Conservation (phyloP, 2,329 filamentous ascomycete genomes). For the Chalara sp. region DNA sequence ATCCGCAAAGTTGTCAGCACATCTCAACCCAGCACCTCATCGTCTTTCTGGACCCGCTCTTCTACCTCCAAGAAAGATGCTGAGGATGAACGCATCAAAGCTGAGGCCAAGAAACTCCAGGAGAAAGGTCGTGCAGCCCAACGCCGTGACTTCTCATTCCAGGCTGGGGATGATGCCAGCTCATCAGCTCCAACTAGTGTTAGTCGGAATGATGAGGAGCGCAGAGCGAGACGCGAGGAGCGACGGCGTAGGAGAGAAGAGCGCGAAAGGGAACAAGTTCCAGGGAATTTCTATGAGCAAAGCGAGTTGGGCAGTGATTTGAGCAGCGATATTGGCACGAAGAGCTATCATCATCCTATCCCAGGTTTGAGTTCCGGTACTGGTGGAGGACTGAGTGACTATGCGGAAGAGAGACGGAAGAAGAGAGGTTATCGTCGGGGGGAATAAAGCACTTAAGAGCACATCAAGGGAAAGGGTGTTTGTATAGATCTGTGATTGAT, state of each 20-base stretch:
- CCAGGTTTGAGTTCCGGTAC: constrained; percentile 22
- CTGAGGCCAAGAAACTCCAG: constrained; percentile 48
- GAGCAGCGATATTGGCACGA: constrained; percentile 25
- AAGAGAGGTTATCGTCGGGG: constrained; percentile 16
- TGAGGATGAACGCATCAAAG: constrained; percentile 41
- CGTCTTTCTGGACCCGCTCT: constrained; percentile 11
- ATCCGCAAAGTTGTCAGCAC: constrained; percentile 25
- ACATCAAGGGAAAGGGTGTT: background rate
- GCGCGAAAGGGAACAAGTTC: constrained; percentile 14
- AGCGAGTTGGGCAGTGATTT: constrained; percentile 13
- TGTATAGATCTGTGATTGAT: too few relatives aligned
- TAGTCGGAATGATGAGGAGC: constrained; percentile 8
- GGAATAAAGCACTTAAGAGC: background rate
- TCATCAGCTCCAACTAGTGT: constrained; percentile 10
- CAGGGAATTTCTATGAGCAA: constrained; percentile 16
- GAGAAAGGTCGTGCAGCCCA: constrained; percentile 41
- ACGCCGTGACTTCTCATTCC: constrained; percentile 26
- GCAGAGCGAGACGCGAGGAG: constrained; percentile 11
- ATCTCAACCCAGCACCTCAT: background rate
- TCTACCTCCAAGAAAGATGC: constrained; percentile 6
- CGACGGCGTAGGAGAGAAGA: constrained; percentile 7
- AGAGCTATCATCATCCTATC: constrained; percentile 28
- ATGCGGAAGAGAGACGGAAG: constrained; percentile 24
- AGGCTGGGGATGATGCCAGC: constrained; percentile 23
- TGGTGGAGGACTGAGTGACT: constrained; percentile 16